A percentile compares a stretch with the other conserved stretches of the same genome.
Evolutionary conservation across 768 basidiomycete species (phyloP).

Genomic region (Coprinopsis strossmayeri): DNA sequence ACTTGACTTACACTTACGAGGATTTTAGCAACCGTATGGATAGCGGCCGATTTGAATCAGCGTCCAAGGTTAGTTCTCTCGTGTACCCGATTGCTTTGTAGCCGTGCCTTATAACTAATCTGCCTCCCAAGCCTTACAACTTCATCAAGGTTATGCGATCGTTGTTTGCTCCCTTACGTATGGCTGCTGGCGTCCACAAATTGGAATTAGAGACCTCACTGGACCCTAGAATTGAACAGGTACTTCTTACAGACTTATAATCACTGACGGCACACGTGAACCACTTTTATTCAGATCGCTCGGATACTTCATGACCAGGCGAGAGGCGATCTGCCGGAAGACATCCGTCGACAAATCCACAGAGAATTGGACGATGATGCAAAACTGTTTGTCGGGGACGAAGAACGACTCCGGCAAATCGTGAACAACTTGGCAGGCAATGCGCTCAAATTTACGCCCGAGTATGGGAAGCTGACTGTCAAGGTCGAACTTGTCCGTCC

Average conservation of each 20-base stretch:
- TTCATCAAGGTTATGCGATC: constrained; percentile 77
- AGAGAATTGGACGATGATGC: constrained; percentile 50
- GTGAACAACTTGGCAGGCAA: constrained; percentile 82
- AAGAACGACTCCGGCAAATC: constrained; percentile 74
- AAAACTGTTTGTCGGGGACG: constrained; percentile 78
- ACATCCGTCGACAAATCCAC: constrained; percentile 32
- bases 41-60: constrained; percentile 75
- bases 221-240: constrained; percentile 61
- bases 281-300: constrained; percentile 42
- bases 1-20: background rate
- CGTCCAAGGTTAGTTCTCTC: constrained; percentile 36
- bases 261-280: too few relatives aligned
- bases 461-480: constrained; percentile 62
- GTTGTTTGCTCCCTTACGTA: constrained; percentile 58
- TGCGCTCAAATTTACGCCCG: constrained; percentile 73
- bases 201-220: constrained; percentile 64
- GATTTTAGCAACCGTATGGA: constrained; percentile 72
- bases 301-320: constrained; percentile 54
- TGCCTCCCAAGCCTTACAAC: constrained; percentile 60
- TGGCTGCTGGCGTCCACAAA: constrained; percentile 61
- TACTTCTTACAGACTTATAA: constrained; percentile 18
- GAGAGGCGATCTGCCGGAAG: constrained; percentile 40
- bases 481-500: constrained; percentile 54
- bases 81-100: background rate
- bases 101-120: background rate